Evolutionary conservation across 495 filamentous ascomycete species (phyloP), one percentile per base, ranked within the genome.

Genomic region (Penicillium antarcticum): DNA sequence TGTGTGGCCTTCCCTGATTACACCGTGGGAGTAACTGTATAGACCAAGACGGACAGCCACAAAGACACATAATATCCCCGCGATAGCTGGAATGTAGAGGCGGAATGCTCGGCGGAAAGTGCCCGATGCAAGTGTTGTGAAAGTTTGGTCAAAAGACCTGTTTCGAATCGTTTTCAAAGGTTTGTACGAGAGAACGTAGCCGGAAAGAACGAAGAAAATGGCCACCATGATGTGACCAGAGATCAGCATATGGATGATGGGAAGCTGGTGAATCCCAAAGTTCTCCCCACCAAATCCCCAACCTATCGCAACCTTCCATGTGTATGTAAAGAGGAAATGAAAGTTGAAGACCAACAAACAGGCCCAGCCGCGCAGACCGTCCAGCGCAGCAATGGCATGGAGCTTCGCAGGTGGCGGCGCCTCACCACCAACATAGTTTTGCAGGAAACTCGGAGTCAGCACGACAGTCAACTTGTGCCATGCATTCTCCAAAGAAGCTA

Each of bases 171-270:
- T 67, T 51, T 78, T 79, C 31, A 88, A 61, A 0, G 86, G 81
- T 52, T 86, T 85, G 53, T 82, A 80, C 12, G 83, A 84, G 8
- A 88, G 71, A 1, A 83, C 84, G 52, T 84, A 86, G 53, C 86
- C 85, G 5, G 84, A 87, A 37, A 89, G 82, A 48, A 87, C 80
- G 67, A 87, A 88, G 73, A 89, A 88, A 40, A 87, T 80, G 60
- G 83, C 78, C 9, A 89, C 85, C 84, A 87, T 86, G 42, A 86
- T 81, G 43, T 81, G 79, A 26, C 83, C 85, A 6, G 80, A 81
- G 61, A 81, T 82, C 10, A 87, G 55, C 48, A 88, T 67, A 42
- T 85, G 79, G 4, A 87, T 24, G 52, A 85, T 77, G 4, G 85
- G 86, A 12, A 88, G 67, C 64, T 88, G 86, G 42, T 84, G 74